Percentiles rank a stretch among this genome's conserved stretches.
phyloP scores from a whole-genome alignment of 495 filamentous ascomycete species.

The Penicillium crystallinum region DNA sequence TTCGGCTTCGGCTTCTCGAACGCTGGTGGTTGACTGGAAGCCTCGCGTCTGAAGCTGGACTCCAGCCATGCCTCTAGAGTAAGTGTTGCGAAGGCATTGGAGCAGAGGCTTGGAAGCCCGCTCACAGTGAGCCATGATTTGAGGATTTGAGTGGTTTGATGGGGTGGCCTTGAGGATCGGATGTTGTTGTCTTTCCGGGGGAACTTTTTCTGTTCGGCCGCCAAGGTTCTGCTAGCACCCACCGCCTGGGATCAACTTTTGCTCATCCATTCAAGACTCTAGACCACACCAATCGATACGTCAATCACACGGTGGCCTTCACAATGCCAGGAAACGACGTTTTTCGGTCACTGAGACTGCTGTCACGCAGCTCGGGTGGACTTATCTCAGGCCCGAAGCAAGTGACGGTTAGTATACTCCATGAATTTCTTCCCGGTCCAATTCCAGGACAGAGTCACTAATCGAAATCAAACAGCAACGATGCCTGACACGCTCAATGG shows the following conservation, averaged over 20 bases:
- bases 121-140: conserved; percentile 63
- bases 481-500: conserved; percentile 66
- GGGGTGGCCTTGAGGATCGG: conserved; percentile 16
- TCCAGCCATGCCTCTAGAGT: conserved; percentile 27
- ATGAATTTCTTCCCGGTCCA: not conserved
- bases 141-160: conserved; percentile 11
- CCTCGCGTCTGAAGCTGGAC: conserved; percentile 33
- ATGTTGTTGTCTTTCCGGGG: conserved; percentile 28
- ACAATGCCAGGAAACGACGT: conserved; percentile 38
- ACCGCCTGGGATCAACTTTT: conserved; percentile 39
- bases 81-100: conserved; percentile 54
- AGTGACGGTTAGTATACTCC: conserved; percentile 38
- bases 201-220: conserved; percentile 37
- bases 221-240: conserved; percentile 36
- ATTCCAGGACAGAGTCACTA: conserved; percentile 8
- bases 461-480: conserved; percentile 34
- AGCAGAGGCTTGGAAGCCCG: conserved; percentile 62
- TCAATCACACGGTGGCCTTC: conserved; percentile 2
- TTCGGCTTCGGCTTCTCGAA: conserved; percentile 38
- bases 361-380: conserved; percentile 39
- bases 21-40: conserved; percentile 35
- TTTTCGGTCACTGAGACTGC: conserved; percentile 35
- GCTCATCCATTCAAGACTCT: conserved; percentile 22
- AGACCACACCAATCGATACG: conserved; percentile 10
- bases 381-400: conserved; percentile 41